phyloP scores from a whole-genome alignment of 1,284 basidiomycete species.

The Ustilago trichophora region DNA sequence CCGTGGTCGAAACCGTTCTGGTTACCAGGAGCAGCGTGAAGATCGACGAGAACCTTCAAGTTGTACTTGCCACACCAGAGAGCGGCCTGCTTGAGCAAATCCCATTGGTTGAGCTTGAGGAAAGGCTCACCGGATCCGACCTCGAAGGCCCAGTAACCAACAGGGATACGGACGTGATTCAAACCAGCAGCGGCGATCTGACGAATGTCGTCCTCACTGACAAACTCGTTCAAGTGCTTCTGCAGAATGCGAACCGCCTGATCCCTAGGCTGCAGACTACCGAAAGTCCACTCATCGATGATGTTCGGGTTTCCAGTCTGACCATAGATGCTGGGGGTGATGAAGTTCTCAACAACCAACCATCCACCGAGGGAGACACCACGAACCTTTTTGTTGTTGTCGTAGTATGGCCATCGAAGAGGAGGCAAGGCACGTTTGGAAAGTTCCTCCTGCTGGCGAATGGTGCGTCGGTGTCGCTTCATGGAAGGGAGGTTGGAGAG shows the following conservation, averaged over 20 bases:
- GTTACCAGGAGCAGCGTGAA: slow-evolving; percentile 69
- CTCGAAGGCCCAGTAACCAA: slow-evolving; percentile 92
- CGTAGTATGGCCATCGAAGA: slow-evolving; percentile 41
- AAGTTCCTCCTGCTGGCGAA: background rate
- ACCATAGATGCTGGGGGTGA: slow-evolving; percentile 70
- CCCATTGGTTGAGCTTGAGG: slow-evolving; percentile 79
- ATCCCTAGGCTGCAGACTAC: slow-evolving; percentile 72
- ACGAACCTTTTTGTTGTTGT: slow-evolving; percentile 40
- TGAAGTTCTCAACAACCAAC: slow-evolving; percentile 61
- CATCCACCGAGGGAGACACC: slow-evolving; percentile 64
- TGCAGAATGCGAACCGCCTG: slow-evolving; percentile 47
- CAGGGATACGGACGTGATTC: slow-evolving; percentile 83
- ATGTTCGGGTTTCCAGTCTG: slow-evolving; percentile 55
- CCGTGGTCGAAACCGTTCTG: slow-evolving; percentile 70
- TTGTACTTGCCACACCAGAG: slow-evolving; percentile 79
- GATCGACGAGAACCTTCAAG: slow-evolving; percentile 82
- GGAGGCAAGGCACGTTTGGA: slow-evolving; percentile 13
- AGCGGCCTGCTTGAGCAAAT: slow-evolving; percentile 73
- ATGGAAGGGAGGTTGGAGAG: slow-evolving; percentile 11
- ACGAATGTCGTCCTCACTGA: slow-evolving; percentile 79
- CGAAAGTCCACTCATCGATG: slow-evolving; percentile 87
- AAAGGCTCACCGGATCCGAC: slow-evolving; percentile 82
- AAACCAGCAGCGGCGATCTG: slow-evolving; percentile 69
- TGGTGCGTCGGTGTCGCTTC: slow-evolving; percentile 14
- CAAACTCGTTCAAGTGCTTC: slow-evolving; percentile 81